These are phyloP conservation scores for Oemleria cerasiformis DNA, from an alignment of 306 rosid genomes.

Conservation along the genomic window DNA sequence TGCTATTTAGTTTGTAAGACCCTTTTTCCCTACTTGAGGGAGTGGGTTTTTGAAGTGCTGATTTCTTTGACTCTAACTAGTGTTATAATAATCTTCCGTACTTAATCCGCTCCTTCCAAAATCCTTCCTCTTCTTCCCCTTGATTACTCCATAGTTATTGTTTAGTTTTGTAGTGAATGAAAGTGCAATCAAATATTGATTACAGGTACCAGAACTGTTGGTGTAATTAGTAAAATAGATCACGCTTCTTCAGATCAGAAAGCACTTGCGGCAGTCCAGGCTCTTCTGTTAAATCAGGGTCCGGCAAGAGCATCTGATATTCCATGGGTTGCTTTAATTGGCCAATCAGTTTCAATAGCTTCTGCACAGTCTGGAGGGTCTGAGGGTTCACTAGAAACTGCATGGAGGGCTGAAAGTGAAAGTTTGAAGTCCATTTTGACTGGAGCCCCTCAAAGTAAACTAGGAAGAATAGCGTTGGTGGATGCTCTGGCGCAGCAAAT, in stretches of 20 bases:
- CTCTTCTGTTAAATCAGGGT: constrained; percentile 86
- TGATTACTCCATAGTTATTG: too few species aligned
- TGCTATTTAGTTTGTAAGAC: constrained; percentile 8
- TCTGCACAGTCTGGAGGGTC: constrained; percentile 94
- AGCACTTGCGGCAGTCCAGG: constrained; percentile 92
- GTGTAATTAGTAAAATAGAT: constrained; percentile 88
- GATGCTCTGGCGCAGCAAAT: constrained; percentile 88
- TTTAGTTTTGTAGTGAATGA: constrained; percentile 22
- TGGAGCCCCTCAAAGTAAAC: constrained; percentile 94
- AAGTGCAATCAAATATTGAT: constrained; percentile 16
- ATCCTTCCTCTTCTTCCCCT: constrained; percentile 13
- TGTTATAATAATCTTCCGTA: neutral
- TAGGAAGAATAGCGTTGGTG: constrained; percentile 92
- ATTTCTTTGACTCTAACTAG: neutral
- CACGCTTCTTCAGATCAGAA: constrained; percentile 92
- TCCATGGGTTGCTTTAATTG: constrained; percentile 94
- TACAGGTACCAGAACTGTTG: constrained; percentile 87
- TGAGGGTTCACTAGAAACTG: constrained; percentile 91
- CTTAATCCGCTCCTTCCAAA: neutral
- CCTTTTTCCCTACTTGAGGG: neutral
- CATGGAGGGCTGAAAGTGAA: constrained; percentile 98
- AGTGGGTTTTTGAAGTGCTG: neutral
- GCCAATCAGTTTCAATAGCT: constrained; percentile 93
- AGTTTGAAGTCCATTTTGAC: constrained; percentile 86
- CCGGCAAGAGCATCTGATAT: constrained; percentile 81